A percentile compares a stretch with the other conserved stretches of the same genome.
phyloP scores from a whole-genome alignment of 2,329 filamentous ascomycete genomes.

The Colletotrichum liriopes region DNA sequence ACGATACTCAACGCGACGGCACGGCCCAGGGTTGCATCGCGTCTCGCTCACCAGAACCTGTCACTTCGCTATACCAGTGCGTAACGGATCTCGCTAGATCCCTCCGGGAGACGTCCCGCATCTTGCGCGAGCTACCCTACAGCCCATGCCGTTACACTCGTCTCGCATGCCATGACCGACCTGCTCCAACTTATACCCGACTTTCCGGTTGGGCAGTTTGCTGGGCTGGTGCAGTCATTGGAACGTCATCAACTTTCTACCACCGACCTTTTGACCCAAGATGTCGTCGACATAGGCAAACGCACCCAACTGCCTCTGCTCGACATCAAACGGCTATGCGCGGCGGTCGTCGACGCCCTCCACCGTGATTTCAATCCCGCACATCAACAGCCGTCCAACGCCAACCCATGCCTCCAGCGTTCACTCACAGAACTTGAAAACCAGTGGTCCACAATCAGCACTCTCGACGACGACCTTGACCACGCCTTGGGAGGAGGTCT shows the following conservation, averaged over 20 bases:
- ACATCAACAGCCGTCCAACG: slow-evolving; percentile 6
- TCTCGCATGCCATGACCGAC: slow-evolving; percentile 79
- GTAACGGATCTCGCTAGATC: not conserved
- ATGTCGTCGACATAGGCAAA: slow-evolving; percentile 86
- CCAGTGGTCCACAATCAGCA: slow-evolving; percentile 76
- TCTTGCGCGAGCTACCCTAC: slow-evolving; percentile 1
- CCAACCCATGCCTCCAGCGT: slow-evolving; percentile 20
- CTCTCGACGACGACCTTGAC: slow-evolving; percentile 83
- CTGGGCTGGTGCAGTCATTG: slow-evolving; percentile 83
- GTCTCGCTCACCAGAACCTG: not conserved
- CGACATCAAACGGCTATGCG: slow-evolving; percentile 82
- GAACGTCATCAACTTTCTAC: slow-evolving; percentile 85
- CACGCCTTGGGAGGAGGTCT: slow-evolving; percentile 81
- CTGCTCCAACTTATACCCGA: slow-evolving; percentile 85
- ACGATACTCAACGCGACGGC: not conserved
- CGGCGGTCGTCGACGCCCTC: slow-evolving; percentile 77
- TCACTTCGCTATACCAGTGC: not conserved
- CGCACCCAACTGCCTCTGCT: slow-evolving; percentile 85
- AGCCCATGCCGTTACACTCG: not conserved
- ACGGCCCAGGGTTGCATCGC: slow-evolving; percentile 2
- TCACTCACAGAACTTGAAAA: slow-evolving; percentile 36
- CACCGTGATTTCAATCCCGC: slow-evolving; percentile 69
- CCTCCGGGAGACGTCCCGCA: not conserved
- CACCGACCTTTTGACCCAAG: slow-evolving; percentile 87
- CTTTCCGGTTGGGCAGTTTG: slow-evolving; percentile 80